phyloP scores from a whole-genome alignment of 495 filamentous ascomycete genomes.

The Trypethelium eluteriae region DNA sequence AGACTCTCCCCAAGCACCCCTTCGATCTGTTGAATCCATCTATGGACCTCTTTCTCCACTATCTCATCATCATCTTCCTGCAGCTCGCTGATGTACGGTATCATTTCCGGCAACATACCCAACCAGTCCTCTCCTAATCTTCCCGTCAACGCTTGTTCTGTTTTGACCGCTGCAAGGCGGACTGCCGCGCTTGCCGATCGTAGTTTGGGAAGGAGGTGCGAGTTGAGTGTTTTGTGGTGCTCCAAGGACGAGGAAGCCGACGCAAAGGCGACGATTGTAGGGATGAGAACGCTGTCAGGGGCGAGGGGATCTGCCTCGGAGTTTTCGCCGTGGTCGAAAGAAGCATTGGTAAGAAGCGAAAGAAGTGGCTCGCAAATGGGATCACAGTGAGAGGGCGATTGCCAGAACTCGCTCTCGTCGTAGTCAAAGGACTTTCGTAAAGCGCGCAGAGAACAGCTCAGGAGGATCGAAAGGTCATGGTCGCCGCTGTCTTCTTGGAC shows the following conservation, averaged over 20 bases:
- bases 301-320: background rate
- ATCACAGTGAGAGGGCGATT: conserved; percentile 75
- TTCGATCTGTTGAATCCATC: conserved; percentile 84
- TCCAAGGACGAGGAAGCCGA: conserved; percentile 69
- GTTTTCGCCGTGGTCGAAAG: conserved; percentile 37
- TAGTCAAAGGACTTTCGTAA: conserved; percentile 68
- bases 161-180: conserved; percentile 69
- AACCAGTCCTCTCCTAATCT: conserved; percentile 88
- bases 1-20: conserved; percentile 76
- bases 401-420: conserved; percentile 84
- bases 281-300: conserved; percentile 37
- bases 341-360: conserved; percentile 55
- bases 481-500: background rate
- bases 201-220: conserved; percentile 63
- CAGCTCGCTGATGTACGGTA: conserved; percentile 86
- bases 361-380: conserved; percentile 61
- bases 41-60: conserved; percentile 78
- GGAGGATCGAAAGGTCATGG: conserved; percentile 13
- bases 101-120: conserved; percentile 79
- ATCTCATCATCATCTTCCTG: conserved; percentile 92
- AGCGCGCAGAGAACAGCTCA: conserved; percentile 51
- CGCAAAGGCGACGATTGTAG: conserved; percentile 68
- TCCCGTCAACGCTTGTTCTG: conserved; percentile 67
- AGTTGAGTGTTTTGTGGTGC: conserved; percentile 82
- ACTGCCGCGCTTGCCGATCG: conserved; percentile 58